These are phyloP conservation scores for Chaetomium olivaceum DNA, from an alignment of 2,329 filamentous ascomycete genomes.

Conservation along the genomic window DNA sequence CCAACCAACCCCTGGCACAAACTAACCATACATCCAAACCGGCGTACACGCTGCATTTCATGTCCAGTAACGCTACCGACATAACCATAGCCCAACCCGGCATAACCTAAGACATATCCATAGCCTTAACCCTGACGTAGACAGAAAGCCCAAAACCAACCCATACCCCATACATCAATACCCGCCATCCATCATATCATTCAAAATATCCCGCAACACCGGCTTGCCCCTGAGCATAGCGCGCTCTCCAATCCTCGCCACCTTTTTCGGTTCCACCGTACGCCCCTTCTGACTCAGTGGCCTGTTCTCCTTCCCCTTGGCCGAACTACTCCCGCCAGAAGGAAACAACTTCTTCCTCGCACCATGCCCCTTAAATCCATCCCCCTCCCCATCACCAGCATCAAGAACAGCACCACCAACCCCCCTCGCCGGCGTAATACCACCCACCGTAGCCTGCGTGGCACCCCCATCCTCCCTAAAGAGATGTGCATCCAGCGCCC, in stretches of 20 bases:
- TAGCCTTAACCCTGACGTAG: background rate
- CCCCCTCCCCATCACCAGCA: constrained; percentile 15
- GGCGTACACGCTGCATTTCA: constrained; percentile 1
- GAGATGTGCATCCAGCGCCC: constrained; percentile 65
- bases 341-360: constrained; percentile 7
- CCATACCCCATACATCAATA: constrained; percentile 10
- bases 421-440: background rate
- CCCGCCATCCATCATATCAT: constrained; percentile 57
- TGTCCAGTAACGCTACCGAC: constrained; percentile 20
- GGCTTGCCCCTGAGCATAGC: constrained; percentile 65
- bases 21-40: constrained; percentile 14
- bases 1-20: background rate
- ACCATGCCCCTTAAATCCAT: background rate
- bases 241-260: constrained; percentile 59
- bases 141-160: background rate
- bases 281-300: constrained; percentile 7
- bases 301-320: constrained; percentile 19
- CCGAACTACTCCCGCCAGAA: background rate
- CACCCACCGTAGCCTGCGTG: constrained; percentile 21
- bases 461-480: constrained; percentile 58
- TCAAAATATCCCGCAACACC: constrained; percentile 74
- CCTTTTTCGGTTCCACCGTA: constrained; percentile 53
- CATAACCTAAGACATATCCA: constrained; percentile 16
- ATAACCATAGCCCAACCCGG: constrained; percentile 12
- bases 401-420: constrained; percentile 11